Percentiles rank a stretch among this genome's conserved stretches.
Conservation (phyloP, 805 yeast species). For the Candida montana region DNA sequence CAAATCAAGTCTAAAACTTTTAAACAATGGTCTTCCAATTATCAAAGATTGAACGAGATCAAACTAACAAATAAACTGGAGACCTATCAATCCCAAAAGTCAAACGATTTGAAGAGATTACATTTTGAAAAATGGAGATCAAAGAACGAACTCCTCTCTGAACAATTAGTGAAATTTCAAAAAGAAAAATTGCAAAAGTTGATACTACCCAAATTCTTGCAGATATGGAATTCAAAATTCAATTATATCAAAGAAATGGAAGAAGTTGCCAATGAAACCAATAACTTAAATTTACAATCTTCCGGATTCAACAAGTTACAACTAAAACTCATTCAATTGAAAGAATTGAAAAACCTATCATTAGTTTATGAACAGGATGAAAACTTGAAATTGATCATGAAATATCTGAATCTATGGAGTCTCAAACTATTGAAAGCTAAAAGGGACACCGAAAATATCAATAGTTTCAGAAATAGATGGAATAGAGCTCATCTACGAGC, state of each 20-base stretch:
- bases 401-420: conserved; percentile 30
- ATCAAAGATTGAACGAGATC: background rate
- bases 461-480: conserved; percentile 33
- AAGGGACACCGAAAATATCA: conserved; percentile 30
- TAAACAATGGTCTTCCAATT: background rate
- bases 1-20: background rate
- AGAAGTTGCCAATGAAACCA: conserved; percentile 21
- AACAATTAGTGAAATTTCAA: conserved; percentile 8
- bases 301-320: conserved; percentile 24
- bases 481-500: conserved; percentile 35
- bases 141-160: conserved; percentile 1
- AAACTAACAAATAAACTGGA: conserved; percentile 3
- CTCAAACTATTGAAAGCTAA: conserved; percentile 27
- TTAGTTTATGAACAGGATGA: conserved; percentile 21
- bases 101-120: background rate
- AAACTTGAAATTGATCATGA: conserved; percentile 20
- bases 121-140: conserved; percentile 12
- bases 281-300: conserved; percentile 20
- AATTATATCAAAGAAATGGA: conserved; percentile 11
- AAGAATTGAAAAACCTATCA: conserved; percentile 16
- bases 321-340: conserved; percentile 10
- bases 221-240: conserved; percentile 15
- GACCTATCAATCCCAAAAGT: background rate
- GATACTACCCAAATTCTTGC: conserved; percentile 7
- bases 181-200: conserved; percentile 2